Percentiles rank a stretch among this genome's conserved stretches.
Conservation (phyloP, 1,284 basidiomycete genomes). For the Puccinia horiana region DNA sequence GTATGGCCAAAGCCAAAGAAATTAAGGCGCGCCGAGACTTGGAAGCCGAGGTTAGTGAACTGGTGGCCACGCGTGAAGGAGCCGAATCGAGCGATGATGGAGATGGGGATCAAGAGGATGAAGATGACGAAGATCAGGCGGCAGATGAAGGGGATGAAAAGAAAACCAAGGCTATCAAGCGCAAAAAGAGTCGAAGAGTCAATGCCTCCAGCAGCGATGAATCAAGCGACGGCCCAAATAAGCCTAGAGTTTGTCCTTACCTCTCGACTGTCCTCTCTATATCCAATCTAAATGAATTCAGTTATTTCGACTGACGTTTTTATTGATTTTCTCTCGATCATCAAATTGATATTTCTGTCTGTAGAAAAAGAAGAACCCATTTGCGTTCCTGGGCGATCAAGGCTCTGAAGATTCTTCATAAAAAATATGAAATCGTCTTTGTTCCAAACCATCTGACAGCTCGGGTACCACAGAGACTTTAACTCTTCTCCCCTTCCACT, state of each 20-base stretch:
- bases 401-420: constrained; percentile 7
- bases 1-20: constrained; percentile 72
- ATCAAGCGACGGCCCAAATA: constrained; percentile 3
- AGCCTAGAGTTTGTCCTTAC: constrained; percentile 3
- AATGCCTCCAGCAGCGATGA: constrained; percentile 18
- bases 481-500: neutral
- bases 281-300: neutral
- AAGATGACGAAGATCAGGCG: neutral
- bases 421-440: neutral
- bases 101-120: neutral
- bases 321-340: neutral
- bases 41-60: constrained; percentile 72
- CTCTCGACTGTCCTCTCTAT: neutral
- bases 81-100: neutral
- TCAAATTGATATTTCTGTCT: neutral
- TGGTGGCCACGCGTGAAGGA: constrained; percentile 53
- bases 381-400: constrained; percentile 29
- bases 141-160: neutral
- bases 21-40: constrained; percentile 73
- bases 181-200: constrained; percentile 1
- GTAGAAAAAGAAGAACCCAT: constrained; percentile 2
- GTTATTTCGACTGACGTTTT: neutral
- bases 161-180: neutral
- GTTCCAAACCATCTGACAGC: neutral
- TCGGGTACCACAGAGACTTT: neutral